These are phyloP conservation scores for Erythrophleum ivorense DNA, from an alignment of 331 rosid genomes.

Conservation along the genomic window DNA sequence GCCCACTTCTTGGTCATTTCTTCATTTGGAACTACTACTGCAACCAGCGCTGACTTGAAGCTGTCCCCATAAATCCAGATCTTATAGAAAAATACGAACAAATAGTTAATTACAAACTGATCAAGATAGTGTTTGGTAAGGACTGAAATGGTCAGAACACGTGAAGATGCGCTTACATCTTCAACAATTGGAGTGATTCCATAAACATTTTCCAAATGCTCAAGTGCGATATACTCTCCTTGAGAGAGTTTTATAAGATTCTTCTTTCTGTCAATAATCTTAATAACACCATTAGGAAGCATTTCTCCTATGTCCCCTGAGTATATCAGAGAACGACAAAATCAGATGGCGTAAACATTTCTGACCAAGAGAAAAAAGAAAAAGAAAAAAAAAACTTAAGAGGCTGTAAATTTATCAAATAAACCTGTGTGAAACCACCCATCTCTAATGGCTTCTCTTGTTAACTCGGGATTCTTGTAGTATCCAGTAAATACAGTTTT, in stretches of 20 bases:
- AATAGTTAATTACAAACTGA: slow-evolving; percentile 2
- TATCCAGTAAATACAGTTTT: slow-evolving; percentile 68
- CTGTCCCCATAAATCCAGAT: slow-evolving; percentile 88
- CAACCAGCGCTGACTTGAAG: slow-evolving; percentile 76
- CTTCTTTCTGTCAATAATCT: slow-evolving; percentile 87
- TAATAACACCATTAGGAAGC: slow-evolving; percentile 76
- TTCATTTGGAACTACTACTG: slow-evolving; percentile 74
- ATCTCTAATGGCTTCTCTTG: slow-evolving; percentile 68
- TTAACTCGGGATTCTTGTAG: slow-evolving; percentile 73
- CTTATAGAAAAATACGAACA: slow-evolving; percentile 39
- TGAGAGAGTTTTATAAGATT: slow-evolving; percentile 93
- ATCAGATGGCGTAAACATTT: background rate
- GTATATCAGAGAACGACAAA: slow-evolving; percentile 28
- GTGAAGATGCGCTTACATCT: slow-evolving; percentile 61
- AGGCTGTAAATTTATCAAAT: slow-evolving; percentile 6
- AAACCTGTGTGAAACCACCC: slow-evolving; percentile 97
- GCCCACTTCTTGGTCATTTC: slow-evolving; percentile 78
- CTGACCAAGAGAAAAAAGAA: background rate
- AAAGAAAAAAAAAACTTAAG: background rate
- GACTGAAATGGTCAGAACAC: background rate
- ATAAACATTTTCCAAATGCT: slow-evolving; percentile 80
- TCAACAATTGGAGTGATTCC: slow-evolving; percentile 72
- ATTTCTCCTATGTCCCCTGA: slow-evolving; percentile 93
- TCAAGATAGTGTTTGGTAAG: background rate
- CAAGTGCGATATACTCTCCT: slow-evolving; percentile 91